A percentile compares a stretch with the other conserved stretches of the same genome.
These are phyloP conservation scores for Daedaleopsis sinensis DNA, from an alignment of 768 basidiomycete genomes.

Conservation along the genomic window DNA sequence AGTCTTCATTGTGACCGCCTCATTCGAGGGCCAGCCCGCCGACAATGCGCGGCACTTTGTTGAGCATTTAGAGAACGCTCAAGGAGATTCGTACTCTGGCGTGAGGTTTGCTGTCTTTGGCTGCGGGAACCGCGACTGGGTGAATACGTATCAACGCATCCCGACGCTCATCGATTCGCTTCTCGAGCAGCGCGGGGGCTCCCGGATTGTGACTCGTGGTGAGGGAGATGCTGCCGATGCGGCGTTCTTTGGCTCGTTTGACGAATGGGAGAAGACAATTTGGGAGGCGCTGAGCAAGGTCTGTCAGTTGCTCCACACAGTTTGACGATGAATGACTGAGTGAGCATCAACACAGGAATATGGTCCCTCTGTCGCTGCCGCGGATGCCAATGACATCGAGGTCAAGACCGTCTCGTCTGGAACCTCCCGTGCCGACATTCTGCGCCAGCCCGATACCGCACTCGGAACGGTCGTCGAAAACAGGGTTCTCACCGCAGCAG, in stretches of 20 bases:
- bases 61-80: constrained; percentile 39
- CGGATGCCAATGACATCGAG: constrained; percentile 21
- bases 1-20: constrained; percentile 48
- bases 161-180: constrained; percentile 43
- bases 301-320: no score
- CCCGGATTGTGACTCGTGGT: constrained; percentile 40
- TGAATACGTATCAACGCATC: constrained; percentile 48
- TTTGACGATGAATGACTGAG: no score
- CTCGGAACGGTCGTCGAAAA: constrained; percentile 44
- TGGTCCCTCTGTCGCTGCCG: constrained; percentile 17
- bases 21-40: constrained; percentile 53
- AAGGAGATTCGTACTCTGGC: constrained; percentile 29
- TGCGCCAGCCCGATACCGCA: constrained; percentile 41
- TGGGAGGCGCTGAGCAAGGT: constrained; percentile 42
- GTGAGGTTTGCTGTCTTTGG: constrained; percentile 50
- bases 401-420: constrained; percentile 37
- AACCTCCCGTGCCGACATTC: constrained; percentile 35
- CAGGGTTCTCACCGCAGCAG: constrained; percentile 39
- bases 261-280: constrained; percentile 42
- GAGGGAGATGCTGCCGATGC: constrained; percentile 45
- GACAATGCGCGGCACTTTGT: constrained; percentile 51
- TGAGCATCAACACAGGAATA: constrained; percentile 33
- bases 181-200: constrained; percentile 37
- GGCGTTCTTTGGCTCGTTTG: constrained; percentile 47
- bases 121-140: constrained; percentile 53